Evolutionary conservation across 192 early-diverging fungal species (phyloP).

Genomic region (Powellomyces hirtus): DNA sequence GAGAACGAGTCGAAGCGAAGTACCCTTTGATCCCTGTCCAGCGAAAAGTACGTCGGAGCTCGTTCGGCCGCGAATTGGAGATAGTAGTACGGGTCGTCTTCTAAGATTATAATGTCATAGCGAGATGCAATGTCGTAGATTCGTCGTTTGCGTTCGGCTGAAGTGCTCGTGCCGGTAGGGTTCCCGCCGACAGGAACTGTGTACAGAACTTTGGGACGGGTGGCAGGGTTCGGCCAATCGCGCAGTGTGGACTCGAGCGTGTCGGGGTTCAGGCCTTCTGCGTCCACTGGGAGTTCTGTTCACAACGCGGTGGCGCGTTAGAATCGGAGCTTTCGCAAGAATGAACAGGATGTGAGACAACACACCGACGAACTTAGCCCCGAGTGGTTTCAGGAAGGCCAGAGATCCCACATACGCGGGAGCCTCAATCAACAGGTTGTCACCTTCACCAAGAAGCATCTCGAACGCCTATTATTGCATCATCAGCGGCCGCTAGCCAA

Average conservation of each 20-base stretch:
- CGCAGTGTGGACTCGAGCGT: constrained; percentile 28
- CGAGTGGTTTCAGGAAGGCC: constrained; percentile 45
- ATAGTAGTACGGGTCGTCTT: constrained; percentile 97
- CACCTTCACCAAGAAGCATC: constrained; percentile 41
- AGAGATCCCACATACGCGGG: constrained; percentile 55
- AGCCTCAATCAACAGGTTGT: constrained; percentile 44
- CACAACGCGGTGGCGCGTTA: background rate
- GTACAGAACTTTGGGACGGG: constrained; percentile 35
- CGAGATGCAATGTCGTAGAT: constrained; percentile 75
- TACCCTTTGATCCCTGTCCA: constrained; percentile 86
- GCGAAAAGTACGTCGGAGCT: constrained; percentile 78
- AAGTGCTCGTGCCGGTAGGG: constrained; percentile 83
- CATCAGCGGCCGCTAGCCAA: background rate
- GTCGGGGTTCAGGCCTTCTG: constrained; percentile 36
- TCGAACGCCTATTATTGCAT: constrained; percentile 37
- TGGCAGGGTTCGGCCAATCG: constrained; percentile 26
- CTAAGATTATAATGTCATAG: constrained; percentile 82
- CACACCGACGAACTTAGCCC: constrained; percentile 38
- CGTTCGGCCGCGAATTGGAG: constrained; percentile 63
- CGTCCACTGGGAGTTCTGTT: constrained; percentile 34
- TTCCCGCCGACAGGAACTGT: constrained; percentile 87
- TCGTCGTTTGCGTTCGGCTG: constrained; percentile 68
- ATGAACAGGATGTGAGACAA: background rate
- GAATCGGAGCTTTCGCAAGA: background rate
- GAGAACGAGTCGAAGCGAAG: constrained; percentile 90